Percentiles rank a stretch among this genome's conserved stretches.
Conservation (phyloP, 2,329 filamentous ascomycete species). For the Scortechinia acanthostroma region DNA sequence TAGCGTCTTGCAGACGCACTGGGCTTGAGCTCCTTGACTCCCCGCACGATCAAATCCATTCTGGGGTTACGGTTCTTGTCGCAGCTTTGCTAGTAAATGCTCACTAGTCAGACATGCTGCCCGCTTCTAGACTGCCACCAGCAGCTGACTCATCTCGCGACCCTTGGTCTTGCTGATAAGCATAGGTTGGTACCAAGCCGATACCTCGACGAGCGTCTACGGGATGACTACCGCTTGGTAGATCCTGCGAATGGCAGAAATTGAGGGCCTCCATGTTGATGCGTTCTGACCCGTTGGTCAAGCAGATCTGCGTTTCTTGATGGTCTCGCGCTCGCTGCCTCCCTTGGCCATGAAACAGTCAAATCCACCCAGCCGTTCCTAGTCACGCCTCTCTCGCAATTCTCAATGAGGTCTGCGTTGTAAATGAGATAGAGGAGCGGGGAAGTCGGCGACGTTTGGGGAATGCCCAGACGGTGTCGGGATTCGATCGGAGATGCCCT, state of each 20-base stretch:
- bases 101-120: too few species aligned
- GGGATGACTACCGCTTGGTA: constrained; percentile 16
- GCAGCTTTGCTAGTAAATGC: too few species aligned
- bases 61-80: too few species aligned
- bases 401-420: constrained; percentile 16
- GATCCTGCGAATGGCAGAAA: constrained; percentile 10
- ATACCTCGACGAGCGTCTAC: constrained; percentile 17
- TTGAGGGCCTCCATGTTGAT: constrained; percentile 10
- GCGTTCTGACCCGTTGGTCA: constrained; percentile 5
- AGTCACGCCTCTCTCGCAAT: constrained; percentile 5
- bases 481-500: constrained; percentile 7
- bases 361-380: constrained; percentile 12
- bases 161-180: neutral
- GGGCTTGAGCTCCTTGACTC: too few species aligned
- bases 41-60: too few species aligned
- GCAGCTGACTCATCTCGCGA: neutral
- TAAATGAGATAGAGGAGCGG: constrained; percentile 21
- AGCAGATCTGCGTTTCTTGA: constrained; percentile 2
- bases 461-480: constrained; percentile 13
- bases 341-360: neutral
- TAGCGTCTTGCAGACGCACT: too few species aligned
- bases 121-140: neutral
- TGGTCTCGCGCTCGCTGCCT: neutral
- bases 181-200: constrained; percentile 10
- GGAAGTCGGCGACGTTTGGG: constrained; percentile 17